A percentile compares a stretch with the other conserved stretches of the same genome.
These are phyloP conservation scores for Thecaphora thlaspeos DNA, from an alignment of 1,284 basidiomycete species.

Conservation along the genomic window DNA sequence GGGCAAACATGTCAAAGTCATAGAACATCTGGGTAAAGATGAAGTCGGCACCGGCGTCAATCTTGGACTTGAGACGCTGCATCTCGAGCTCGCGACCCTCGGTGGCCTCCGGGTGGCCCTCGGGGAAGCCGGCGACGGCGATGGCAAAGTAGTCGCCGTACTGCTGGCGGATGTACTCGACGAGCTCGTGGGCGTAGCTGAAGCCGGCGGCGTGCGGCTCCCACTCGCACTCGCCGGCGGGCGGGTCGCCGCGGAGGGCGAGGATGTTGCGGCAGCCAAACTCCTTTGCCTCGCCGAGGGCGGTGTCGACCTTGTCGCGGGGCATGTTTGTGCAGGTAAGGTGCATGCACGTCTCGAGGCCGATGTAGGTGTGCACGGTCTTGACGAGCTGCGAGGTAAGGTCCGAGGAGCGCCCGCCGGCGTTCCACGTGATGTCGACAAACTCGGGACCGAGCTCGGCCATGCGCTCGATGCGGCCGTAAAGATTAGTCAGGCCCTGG, in stretches of 20 bases:
- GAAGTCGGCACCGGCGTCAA: slow-evolving; percentile 81
- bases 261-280: slow-evolving; percentile 92
- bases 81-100: slow-evolving; percentile 67
- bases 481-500: slow-evolving; percentile 65
- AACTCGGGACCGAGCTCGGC: slow-evolving; percentile 91
- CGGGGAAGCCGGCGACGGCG: slow-evolving; percentile 61
- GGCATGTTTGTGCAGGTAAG: slow-evolving; percentile 67
- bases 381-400: slow-evolving; percentile 75
- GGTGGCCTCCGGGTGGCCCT: slow-evolving; percentile 65
- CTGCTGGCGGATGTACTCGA: slow-evolving; percentile 52
- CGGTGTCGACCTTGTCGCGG: slow-evolving; percentile 85
- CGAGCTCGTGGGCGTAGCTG: slow-evolving; percentile 51
- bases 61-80: slow-evolving; percentile 79
- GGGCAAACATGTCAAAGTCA: slow-evolving; percentile 78
- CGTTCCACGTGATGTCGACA: slow-evolving; percentile 98
- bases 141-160: slow-evolving; percentile 57
- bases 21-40: slow-evolving; percentile 98
- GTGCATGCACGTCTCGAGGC: slow-evolving; percentile 58
- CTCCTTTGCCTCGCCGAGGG: slow-evolving; percentile 84
- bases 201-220: slow-evolving; percentile 53
- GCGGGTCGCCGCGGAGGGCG: slow-evolving; percentile 73
- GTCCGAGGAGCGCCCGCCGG: slow-evolving; percentile 77
- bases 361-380: slow-evolving; percentile 63
- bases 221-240: slow-evolving; percentile 61
- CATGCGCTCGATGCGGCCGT: slow-evolving; percentile 97